Evolutionary conservation across 2,329 filamentous ascomycete species (phyloP), one percentile per base, ranked within the genome.

Genomic region (Cryphonectria parasitica): DNA sequence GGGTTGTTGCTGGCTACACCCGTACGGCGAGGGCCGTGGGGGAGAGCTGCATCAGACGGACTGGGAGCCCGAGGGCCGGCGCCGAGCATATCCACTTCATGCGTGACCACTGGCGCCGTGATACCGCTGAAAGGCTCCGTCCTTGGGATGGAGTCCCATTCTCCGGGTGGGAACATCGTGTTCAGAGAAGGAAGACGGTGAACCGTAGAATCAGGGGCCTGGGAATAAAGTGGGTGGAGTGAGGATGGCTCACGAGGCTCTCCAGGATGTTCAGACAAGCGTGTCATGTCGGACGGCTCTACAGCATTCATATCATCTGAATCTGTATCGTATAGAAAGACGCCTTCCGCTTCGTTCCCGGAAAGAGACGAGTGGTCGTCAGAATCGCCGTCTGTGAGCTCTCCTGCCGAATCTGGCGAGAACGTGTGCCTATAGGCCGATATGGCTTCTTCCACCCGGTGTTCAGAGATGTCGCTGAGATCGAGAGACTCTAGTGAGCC

Each of bases 21-120:
- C 56, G 15, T 45, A 56, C 64, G 68, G 52, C 58, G 25, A 62
- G 41, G 61, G 17, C 66, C 60, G n/a, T 66, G 63, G 2, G 66
- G 67, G 6, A 75, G 64, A 34, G 70, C 71, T 19, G 74, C 74
- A 64, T 74, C 74, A 6, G 73, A 74, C 7, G 70, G 73, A 56
- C 71, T 74, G n/a, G 71, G 71, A 25, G 34, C 61, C n/a, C 73
- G 61, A 13, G 36, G 63, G 15, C 19, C 28, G 19, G 41, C 19
- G 31, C 34, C 6, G 7, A 22, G 8, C 17, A 36, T 7, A 8
- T 61, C 31, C 22, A 3, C 58, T n/a, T 61, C 34, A 39, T 36
- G 15, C 56, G 31, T 36, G 31, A n/a, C 34, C 19, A 39, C 22
- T 22, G 19, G 3, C 8, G 28, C 39, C 34, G 19, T 10, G 31